Evolutionary conservation across 306 rosid genomes (phyloP), one percentile per base, ranked within the genome.

Genomic region (Gillenia trifoliata): DNA sequence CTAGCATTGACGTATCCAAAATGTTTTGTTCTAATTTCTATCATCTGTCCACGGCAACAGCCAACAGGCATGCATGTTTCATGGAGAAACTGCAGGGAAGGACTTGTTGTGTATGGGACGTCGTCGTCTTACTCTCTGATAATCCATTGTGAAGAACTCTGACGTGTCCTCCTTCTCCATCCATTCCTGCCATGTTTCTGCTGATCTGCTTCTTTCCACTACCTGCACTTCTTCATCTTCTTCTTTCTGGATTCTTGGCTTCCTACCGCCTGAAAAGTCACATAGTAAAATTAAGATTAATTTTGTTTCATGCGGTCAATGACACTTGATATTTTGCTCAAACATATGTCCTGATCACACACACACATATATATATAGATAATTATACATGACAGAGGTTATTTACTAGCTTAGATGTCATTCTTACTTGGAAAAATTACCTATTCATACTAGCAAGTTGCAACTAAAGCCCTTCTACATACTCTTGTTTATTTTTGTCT

Each of bases 91-190:
- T 68, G 59, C 78, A 33, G 89, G 87, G 67, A 82, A 23, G 43
- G 87, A 54, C 80, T 87, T 89, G 95, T 93, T 93, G 65, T 93
- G 95, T 63, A 89, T 78, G 30, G 97, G 97, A 68, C 84, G 93
- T 59, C 93, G 75, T 72, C 89, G 79, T 87, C 73, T 87, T 3
- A 88, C 89, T 0, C 54, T 23, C 20, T 75, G 25, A 63, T 93
- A 93, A 81, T 90, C 98, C 95, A 86, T 89, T 13, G 93, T 86
- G 68, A 89, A 86, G 77, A 74, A 73, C 66, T 73, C 64, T 54
- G 91, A 78, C 66, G 80, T 74, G 70, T 86, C 87, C 19, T 69
- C 89, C 20, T 40, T 68, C 11, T 87, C 87, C 69, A 41, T 64
- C 90, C 87, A 71, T 73, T 84, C 91, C 65, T 78, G 79, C 83